Base-by-base conservation (phyloP, 345 rosid genomes). In the Mercurialis annua region DNA sequence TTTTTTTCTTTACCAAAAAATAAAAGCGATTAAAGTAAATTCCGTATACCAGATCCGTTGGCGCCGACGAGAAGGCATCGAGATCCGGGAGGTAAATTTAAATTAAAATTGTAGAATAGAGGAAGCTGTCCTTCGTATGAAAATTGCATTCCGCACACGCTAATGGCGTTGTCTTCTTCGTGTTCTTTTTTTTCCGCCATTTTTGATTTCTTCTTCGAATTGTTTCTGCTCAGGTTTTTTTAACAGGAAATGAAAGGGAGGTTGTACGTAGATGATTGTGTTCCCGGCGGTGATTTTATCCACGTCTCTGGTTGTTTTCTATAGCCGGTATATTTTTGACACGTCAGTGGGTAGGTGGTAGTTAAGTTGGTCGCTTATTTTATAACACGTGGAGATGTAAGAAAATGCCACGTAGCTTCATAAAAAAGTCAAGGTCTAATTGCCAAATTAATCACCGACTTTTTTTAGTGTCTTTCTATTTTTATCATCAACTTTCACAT, bases 61-160 rank as follows among this genome's bases (percentile, higher is more conserved):
- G 97, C 93, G 68, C 98, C 98, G 60, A 90, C 87, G 26, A 92
- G 89, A 71, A 90, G 96, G 80, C 96, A 90, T 46, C 97, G 93
- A 74, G 96, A 85, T 70, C 97, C 96, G 11, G 86, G 86, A 23
- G 86, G 38, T 27, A 88, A 76, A 38, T 82, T 63, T 76, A 92
- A 85, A 49, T 66, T 68, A 87, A 92, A 90, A 59, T 87, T 85
- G 73, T 72, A 78, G 84, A 92, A 90, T 52, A 92, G 76, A 33
- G 93, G 92, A 67, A 80, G 54, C 4, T 85, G 82, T 17, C 53
- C 68, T 30, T 88, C 88, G 81, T 92, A 92, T 16, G 82, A 75
- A 62, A 85, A 92, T 52, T 90, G 93, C 98, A 92, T 87, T 23
- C 89, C 92, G 44, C 84, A 49, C 38, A 92, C 90, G 69, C 78